Base-by-base conservation (phyloP, 306 rosid genomes). In the Medicago arabica region DNA sequence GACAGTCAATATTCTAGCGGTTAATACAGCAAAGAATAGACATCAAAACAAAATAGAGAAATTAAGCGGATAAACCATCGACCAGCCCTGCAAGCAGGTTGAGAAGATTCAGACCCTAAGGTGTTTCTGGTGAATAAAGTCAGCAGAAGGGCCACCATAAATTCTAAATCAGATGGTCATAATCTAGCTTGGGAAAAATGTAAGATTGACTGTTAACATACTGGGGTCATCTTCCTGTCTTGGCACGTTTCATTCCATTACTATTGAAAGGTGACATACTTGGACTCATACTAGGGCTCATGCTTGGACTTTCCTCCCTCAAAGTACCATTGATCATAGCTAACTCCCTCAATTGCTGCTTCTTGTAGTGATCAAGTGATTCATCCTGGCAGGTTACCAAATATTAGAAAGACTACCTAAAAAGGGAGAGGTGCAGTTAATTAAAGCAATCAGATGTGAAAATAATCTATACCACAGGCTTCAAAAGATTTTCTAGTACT, bases 251-350 rank as follows among this genome's bases (percentile, higher is more conserved):
- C 89, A 93, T 89, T 71, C 96, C 96, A 38, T 91, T 85, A 67
- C 83, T 87, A 88, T 89, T 90, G 74, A 93, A 93, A 13, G 98
- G 96, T 1, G 96, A 93, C 98, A 93, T 86, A 83, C 92, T 90
- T 2, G 98, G 97, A 71, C 63, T 57, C 63, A 57, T 57, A 5
- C 64, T 58, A 23, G 64, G 64, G 36, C 95, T 89, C 96, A 93
- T 93, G 72, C 98, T 90, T 0, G 94, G 98, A 80, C 98, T 93
- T 85, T 89, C 98, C 71, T 93, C 98, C 88, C 98, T 89, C 74
- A 93, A 78, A 55, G 98, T 93, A 43, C 98, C 98, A 57, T 90
- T 93, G 41, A 90, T 83, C 94, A 93, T 69, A 50, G 98, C 97
- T 82, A 93, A 82, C 74, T 93, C 98, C 79, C 91, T 87, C 65